Evolutionary conservation across 768 basidiomycete species (phyloP), one percentile per base, ranked within the genome.

Genomic region (Stropharia rugosoannulata): DNA sequence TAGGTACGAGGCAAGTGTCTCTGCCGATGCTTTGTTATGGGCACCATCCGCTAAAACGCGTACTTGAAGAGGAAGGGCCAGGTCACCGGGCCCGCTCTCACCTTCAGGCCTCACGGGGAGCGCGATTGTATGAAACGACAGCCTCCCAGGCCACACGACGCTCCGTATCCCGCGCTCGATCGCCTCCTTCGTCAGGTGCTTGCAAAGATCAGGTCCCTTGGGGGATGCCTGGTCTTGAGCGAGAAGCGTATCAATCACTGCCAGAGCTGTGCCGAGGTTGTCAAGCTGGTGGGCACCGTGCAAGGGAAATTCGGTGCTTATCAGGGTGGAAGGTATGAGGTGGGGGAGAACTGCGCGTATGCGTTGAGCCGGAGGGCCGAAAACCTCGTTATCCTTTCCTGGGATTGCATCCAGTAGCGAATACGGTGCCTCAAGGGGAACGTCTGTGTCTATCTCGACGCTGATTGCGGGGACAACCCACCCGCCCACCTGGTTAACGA

Each of bases 21-120:
- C 60, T 0, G 93, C 80, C 0, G 94, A 93, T 5, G 91, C 86
- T 6, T 85, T 73, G 67, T 98, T 99, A 69, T 98, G 97, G 0
- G 97, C 96, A 3, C 97, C 97, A 64, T 99, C 97, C 4, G 87
- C 89, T 10, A 98, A 79, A 11, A 95, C 29, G 29, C 29, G 29
- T 32, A 32, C 29, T 7, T 70, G 7, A 80, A 7, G 29, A 32
- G 7, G 5, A 7, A 7, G 9, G 29, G 2, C 29, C 27, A 4
- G 27, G 29, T 32, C 29, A 32, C 29, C 29, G 29, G 29, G 6
- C 6, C 29, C 29, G 6, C 1, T 32, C 5, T 32, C 29, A 10
- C 29, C 7, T 32, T 32, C 29, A 32, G 2, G 29, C 9, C 29
- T 10, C 29, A 10, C 29, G 29, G 29, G 29, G 29, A 32, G 29